Base-by-base conservation (phyloP, 1,284 basidiomycete genomes). In the Fomitopsis palustris region DNA sequence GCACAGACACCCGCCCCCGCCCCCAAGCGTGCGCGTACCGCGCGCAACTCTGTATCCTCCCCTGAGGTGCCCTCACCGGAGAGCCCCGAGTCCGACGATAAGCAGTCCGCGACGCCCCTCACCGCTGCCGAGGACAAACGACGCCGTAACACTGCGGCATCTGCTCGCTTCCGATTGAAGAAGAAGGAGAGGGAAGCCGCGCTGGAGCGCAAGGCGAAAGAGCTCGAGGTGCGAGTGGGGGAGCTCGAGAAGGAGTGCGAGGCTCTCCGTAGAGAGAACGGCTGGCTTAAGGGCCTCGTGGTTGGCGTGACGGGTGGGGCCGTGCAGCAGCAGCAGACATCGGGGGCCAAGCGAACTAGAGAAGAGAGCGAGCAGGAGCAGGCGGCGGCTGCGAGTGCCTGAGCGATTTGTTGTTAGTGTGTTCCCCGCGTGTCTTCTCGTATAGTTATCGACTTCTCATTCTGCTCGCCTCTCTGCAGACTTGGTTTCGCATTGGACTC, bases 181-280 rank as follows among this genome's bases (percentile, higher is more conserved):
- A 99, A 99, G 84, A 99, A 99, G 82, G 95, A 98, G 76, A 83
- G 97, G 21, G 96, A 99, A 77, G 91, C 90, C 16, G 95, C 95
- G 10, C 79, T 99, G 17, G 96, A 99, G 76, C 82, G 82, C 54
- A 88, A 89, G 68, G 88, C 93, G 19, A 95, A 95, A 76, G 95
- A 97, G 70, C 82, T 98, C n/a, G 90, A 95, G 72, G 78, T 79
- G 1, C 86, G 91, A 58, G 91, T 98, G 9, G 80, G 79, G 49
- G 89, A 92, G 67, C 81, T 98, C 8, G 91, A 96, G 75, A 85
- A 91, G 66, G 95, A 98, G 74, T 96, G 96, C 75, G 93, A 95
- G 70, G 88, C 86, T 0, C 80, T 98, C 54, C 81, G 94, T 60
- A 85, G 93, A 60, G 96, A 99, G 78, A 99, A 99, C 72, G 91